phyloP scores from a whole-genome alignment of 768 basidiomycete species.

The Tricholoma hemisulphureum region DNA sequence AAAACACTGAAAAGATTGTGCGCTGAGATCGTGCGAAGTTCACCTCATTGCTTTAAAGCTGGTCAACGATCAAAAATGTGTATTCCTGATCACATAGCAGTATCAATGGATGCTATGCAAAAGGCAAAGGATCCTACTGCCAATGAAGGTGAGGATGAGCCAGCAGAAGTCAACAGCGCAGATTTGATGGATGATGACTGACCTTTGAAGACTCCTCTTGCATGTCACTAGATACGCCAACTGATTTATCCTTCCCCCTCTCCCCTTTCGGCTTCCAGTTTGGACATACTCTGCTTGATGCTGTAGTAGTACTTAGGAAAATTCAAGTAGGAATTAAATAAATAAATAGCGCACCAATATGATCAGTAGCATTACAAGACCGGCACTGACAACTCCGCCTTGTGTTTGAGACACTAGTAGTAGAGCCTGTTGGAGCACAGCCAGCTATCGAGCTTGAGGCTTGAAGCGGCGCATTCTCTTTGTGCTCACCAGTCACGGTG shows the following conservation, averaged over 20 bases:
- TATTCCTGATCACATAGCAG: conserved; percentile 10
- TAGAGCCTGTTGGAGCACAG: too few species aligned
- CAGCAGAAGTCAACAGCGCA: not conserved
- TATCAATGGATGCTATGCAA: conserved; percentile 4
- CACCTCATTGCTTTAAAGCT: not conserved
- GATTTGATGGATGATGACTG: not conserved
- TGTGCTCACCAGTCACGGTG: not conserved
- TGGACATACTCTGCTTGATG: not conserved
- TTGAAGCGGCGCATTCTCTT: not conserved
- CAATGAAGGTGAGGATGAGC: not conserved
- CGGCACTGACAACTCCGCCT: not conserved
- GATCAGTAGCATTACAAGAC: not conserved
- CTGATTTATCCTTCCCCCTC: not conserved
- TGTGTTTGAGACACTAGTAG: not conserved
- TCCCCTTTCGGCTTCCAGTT: conserved; percentile 1
- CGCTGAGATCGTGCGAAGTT: not conserved
- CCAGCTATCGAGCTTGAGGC: not conserved
- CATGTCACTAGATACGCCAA: not conserved
- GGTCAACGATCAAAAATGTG: not conserved
- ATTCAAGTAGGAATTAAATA: not conserved
- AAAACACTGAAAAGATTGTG: conserved; percentile 18
- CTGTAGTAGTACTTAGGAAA: not conserved
- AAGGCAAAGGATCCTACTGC: not conserved
- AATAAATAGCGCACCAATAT: not conserved
- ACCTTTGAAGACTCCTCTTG: not conserved